These are phyloP conservation scores for Scutellaria minor DNA, from an alignment of 257 asterid species.

Conservation along the genomic window DNA sequence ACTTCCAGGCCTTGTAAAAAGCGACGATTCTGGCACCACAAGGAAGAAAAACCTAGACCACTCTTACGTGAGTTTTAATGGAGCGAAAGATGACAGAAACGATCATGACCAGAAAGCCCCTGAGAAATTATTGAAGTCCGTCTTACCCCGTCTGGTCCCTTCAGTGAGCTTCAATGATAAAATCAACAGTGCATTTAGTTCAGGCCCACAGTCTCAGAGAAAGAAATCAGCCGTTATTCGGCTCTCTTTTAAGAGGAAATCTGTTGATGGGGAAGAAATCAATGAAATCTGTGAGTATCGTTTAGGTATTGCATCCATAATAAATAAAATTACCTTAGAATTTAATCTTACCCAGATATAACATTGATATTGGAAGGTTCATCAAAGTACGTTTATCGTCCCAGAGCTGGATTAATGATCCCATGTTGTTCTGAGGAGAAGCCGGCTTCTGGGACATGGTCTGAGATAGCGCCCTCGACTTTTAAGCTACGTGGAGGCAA, in stretches of 20 bases:
- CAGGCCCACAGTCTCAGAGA: constrained; percentile 57
- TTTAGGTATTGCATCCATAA: neutral
- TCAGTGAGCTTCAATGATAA: constrained; percentile 75
- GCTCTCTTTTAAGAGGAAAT: constrained; percentile 77
- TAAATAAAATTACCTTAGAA: neutral
- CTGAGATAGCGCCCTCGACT: constrained; percentile 74
- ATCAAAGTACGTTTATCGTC: constrained; percentile 75
- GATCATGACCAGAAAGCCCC: constrained; percentile 56
- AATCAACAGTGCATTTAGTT: constrained; percentile 46
- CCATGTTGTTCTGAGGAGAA: constrained; percentile 75
- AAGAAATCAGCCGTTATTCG: constrained; percentile 80
- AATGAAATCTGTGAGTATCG: constrained; percentile 58
- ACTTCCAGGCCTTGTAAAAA: constrained; percentile 37
- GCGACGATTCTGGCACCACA: constrained; percentile 49
- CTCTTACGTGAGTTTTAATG: constrained; percentile 59
- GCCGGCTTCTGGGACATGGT: constrained; percentile 77
- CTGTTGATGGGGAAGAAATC: constrained; percentile 69
- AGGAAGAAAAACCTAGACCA: constrained; percentile 60
- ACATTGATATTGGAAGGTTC: constrained; percentile 54
- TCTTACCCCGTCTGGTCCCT: constrained; percentile 70
- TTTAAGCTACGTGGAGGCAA: constrained; percentile 86
- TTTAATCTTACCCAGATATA: constrained; percentile 15
- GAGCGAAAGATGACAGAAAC: constrained; percentile 50
- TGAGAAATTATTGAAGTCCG: constrained; percentile 64
- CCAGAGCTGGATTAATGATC: constrained; percentile 81